Conservation (phyloP, 2,329 filamentous ascomycete species). For the Mycosphaerelloides madeirae region DNA sequence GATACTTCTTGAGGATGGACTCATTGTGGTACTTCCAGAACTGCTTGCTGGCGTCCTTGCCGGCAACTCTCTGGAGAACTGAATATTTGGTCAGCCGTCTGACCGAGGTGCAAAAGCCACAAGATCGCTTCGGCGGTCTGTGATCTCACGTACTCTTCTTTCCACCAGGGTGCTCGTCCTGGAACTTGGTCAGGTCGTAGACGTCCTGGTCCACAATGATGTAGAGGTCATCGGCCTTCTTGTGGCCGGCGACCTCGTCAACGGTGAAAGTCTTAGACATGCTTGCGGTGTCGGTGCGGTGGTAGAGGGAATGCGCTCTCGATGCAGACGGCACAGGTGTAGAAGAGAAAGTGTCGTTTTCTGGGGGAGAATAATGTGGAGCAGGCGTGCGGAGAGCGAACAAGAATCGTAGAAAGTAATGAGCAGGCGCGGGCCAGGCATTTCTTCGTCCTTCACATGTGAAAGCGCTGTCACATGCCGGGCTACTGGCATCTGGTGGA, state of each 20-base stretch:
- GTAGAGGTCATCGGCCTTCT: constrained; percentile 79
- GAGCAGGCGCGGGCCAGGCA: too few relatives aligned
- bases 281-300: too few relatives aligned
- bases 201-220: constrained; percentile 93
- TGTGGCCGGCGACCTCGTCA: constrained; percentile 85
- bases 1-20: constrained; percentile 75
- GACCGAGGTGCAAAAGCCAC: neutral
- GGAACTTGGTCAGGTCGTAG: constrained; percentile 77
- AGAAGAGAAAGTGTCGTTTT: neutral
- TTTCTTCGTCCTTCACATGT: too few relatives aligned
- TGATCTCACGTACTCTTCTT: constrained; percentile 63
- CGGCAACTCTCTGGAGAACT: constrained; percentile 62
- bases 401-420: neutral
- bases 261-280: constrained; percentile 88
- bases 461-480: too few relatives aligned
- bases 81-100: constrained; percentile 1
- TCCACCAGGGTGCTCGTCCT: constrained; percentile 59
- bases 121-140: neutral
- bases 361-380: neutral
- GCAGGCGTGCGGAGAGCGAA: constrained; percentile 1
- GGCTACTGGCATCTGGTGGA: too few relatives aligned
- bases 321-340: too few relatives aligned
- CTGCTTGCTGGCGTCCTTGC: constrained; percentile 64
- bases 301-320: too few relatives aligned
- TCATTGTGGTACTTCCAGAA: constrained; percentile 75